Percentiles rank a stretch among this genome's conserved stretches.
phyloP scores from a whole-genome alignment of 2,329 filamentous ascomycete species.

The Zalaria obscura region DNA sequence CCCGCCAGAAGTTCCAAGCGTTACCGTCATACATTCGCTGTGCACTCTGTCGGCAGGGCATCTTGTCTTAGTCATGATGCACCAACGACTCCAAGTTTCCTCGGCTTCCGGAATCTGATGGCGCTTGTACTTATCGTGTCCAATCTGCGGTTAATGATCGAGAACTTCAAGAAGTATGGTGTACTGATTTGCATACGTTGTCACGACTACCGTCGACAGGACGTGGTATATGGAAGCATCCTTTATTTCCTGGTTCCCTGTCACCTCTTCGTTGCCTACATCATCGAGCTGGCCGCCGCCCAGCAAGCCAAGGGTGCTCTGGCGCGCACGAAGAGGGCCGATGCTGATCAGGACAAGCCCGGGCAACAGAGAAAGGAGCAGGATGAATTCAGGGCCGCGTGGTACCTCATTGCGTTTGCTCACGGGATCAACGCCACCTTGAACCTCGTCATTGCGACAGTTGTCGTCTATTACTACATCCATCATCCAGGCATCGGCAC shows the following conservation, averaged over 20 bases:
- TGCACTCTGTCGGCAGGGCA: constrained; percentile 57
- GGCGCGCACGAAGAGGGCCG: constrained; percentile 35
- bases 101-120: constrained; percentile 94
- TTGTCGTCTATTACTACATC: constrained; percentile 79
- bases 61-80: constrained; percentile 83
- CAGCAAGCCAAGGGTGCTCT: constrained; percentile 59
- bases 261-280: constrained; percentile 78
- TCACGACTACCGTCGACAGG: constrained; percentile 71
- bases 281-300: constrained; percentile 76
- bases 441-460: constrained; percentile 66
- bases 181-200: constrained; percentile 85
- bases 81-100: constrained; percentile 60
- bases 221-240: constrained; percentile 59
- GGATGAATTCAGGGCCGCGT: constrained; percentile 34
- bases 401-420: constrained; percentile 65
- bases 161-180: constrained; percentile 97
- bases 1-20: constrained; percentile 33
- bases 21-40: constrained; percentile 83
- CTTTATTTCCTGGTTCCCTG: constrained; percentile 82
- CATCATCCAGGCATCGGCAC: constrained; percentile 91
- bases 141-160: constrained; percentile 86
- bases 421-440: constrained; percentile 75
- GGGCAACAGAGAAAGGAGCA: constrained; percentile 41
- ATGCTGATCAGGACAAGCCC: constrained; percentile 34
- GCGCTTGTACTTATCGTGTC: constrained; percentile 79